These are phyloP conservation scores for Fagopyrum tataricum DNA, from an alignment of 148 eudicot genomes.

Conservation along the genomic window DNA sequence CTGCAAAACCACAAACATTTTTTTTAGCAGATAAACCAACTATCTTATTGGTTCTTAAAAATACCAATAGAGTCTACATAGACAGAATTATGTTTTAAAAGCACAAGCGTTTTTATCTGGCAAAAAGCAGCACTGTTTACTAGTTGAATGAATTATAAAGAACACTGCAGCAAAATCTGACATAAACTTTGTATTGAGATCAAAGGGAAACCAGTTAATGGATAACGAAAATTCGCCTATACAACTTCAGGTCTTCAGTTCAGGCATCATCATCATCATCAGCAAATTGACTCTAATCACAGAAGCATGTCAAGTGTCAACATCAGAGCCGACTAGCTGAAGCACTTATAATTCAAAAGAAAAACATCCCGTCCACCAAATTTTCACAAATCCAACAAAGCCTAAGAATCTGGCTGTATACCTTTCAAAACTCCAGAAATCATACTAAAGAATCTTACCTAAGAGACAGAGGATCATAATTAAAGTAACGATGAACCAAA, in stretches of 20 bases:
- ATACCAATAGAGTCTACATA: no score
- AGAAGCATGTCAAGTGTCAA: not conserved
- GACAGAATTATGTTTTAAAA: no score
- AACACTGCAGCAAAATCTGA: not conserved
- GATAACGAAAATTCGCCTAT: not conserved
- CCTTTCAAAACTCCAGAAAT: not conserved
- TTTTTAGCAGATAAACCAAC: not conserved
- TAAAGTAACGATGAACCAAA: slow-evolving; percentile 47
- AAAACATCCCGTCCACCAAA: not conserved
- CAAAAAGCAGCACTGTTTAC: not conserved
- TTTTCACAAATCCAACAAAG: not conserved
- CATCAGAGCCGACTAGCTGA: not conserved
- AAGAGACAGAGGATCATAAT: slow-evolving; percentile 52
- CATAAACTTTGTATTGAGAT: not conserved
- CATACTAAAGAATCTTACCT: slow-evolving; percentile 31
- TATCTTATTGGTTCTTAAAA: not conserved
- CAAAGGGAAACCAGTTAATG: not conserved
- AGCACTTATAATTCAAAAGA: not conserved
- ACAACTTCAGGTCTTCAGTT: not conserved
- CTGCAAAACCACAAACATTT: not conserved
- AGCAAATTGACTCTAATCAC: no score
- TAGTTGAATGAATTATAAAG: not conserved
- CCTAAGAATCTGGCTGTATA: not conserved
- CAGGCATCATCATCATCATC: not conserved
- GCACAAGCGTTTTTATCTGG: not conserved